Evolutionary conservation across 441 rosid species (phyloP), one percentile per base, ranked within the genome.

Genomic region (Cnidoscolus chayamansa): DNA sequence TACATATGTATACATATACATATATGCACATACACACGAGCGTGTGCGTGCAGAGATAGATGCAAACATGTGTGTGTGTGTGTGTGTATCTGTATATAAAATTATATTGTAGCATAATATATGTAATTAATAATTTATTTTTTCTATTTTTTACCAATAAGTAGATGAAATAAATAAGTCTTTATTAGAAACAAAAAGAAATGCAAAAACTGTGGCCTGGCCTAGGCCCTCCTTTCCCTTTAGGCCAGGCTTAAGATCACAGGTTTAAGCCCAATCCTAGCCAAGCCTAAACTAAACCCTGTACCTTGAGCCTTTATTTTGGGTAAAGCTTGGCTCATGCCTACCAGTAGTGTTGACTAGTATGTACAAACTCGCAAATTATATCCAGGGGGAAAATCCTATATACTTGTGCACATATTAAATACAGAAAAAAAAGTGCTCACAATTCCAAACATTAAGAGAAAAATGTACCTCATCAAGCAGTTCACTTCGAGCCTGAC

Each of bases 401-500:
- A 15, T 2, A 30, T 66, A 19, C 0, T 10, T 19, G 19, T 35
- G 8, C 25, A 16, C 57, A 65, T 10, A 31, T 53, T 25, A 48
- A 43, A 2, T 3, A 30, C 53, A 58, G 15, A 30, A 58, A 45
- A 2, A 32, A 37, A 43, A 69, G 63, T 37, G 31, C 50, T 63
- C 3, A 10, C 9, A 17, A 54, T 35, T 55, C 31, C 0, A 3
- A 5, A n/a, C 32, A 17, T 13, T 19, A 47, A 2, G 16, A 7
- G 16, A 53, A 35, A 35, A 35, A 53, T 47, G 51, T 84, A 95
- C 99, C 95, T 95, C 94, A 75, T 95, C 98, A 78, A 95, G 78
- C 70, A 95, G 96, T 82, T 93, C 97, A 78, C 89, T 90, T 59
- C 92, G 88, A 77, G 96, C 98, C 79, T 90, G 97, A 72, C 94